Base-by-base conservation (phyloP, 257 asterid species). In the Echites panduratus region DNA sequence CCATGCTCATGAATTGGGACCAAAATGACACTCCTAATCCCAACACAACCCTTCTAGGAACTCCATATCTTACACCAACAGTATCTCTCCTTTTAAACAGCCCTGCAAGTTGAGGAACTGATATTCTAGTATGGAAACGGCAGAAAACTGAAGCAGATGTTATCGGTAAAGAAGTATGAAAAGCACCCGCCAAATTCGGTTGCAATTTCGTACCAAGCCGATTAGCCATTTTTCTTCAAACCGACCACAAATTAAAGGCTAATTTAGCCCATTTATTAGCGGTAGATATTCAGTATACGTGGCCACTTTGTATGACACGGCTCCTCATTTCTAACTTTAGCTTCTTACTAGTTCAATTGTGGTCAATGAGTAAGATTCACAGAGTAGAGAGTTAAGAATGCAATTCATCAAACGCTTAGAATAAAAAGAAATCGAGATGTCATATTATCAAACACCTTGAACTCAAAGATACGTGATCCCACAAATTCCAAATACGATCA, bases 21-120 rank as follows among this genome's bases (percentile, higher is more conserved):
- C 85, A 75, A 80, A 91, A 80, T 59, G 98, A 87, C 48, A 84
- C 75, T 64, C 96, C 96, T 65, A 83, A 19, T 67, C 90, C 94
- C 22, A 91, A 48, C 47, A 84, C 83, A 44, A 79, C 82, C 73
- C 98, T 80, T 41, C 98, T 94, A 69, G 85, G 77, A 48, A 84
- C 72, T 70, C 81, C 80, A 75, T 50, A 74, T 27, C 80, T 79
- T 76, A 48, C 26, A 47, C n/a, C 61, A 78, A 48, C 29, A 38
- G 43, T 38, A 27, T 48, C 24, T 76, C 82, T 76, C 44, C 71
- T 73, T 29, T 56, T 61, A 54, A 69, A 50, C 49, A 52, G 58
- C 53, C 57, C 77, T 22, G 40, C 47, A 49, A 41, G 62, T 41
- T 10, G 79, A 74, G 41, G 77, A 68, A 77, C 57, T 9, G 48